Base-by-base conservation (phyloP, 1,284 basidiomycete genomes). In the Cryptococcus amylolentus region DNA sequence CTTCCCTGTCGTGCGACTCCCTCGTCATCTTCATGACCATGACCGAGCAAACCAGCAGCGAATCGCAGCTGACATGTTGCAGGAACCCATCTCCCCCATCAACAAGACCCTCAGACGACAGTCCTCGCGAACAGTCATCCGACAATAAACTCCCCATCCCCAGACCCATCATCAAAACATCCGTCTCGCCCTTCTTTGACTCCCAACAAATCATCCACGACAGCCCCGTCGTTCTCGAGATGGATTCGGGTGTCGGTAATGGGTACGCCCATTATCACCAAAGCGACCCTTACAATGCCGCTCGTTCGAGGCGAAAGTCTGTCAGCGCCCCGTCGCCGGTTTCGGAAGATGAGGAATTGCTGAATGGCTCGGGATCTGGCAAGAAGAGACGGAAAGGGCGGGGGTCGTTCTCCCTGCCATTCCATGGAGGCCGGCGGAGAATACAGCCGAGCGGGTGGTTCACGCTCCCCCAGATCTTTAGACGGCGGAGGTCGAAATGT, bases 401-500 rank as follows among this genome's bases (percentile, higher is more conserved):
- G 3, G 54, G 61, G 13, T 70, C 68, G 0, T 71, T 70, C 51
- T 63, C 63, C 39, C 57, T 70, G 14, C 68, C 68, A 12, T 65
- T 67, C 40, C 69, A 70, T 45, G 55, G 69, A 2, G 57, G 60
- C 13, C 39, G 63, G 20, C 53, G 62, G 41, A 20, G 37, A 39
- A 20, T 28, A 23, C 49, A 48, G 18, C 48, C 40, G 49, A 23
- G 42, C 28, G 18, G 8, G 18, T 37, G 23, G 40, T 41, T 46
- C 31, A 35, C 31, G 6, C 2, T 35, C 6, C 31, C 31, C 31
- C 40, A 16, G 16, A n/a, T 20, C 40, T 37, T 42, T 7, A 20
- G 44, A 27, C 44, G 20, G 26, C 37, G 35, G 39, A 45, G 48
- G 18, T 49, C 48, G 2, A 49, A 37, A 37, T 35, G 31, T 10